Base-by-base conservation (phyloP, 2,329 filamentous ascomycete species). In the Pezicula neosporulosa region DNA sequence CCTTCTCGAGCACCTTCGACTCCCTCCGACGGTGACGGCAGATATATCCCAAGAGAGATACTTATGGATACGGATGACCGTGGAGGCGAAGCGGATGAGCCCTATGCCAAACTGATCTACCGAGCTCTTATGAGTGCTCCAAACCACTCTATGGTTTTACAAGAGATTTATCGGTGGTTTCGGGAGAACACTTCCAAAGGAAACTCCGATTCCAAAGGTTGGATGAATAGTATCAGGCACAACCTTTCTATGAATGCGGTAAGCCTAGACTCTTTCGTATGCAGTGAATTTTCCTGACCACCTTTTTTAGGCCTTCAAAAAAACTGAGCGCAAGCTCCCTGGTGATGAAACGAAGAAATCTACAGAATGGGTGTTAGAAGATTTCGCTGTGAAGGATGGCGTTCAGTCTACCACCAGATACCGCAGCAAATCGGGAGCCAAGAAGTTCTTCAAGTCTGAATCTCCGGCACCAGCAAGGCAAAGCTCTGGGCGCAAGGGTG, bases 221-320 rank as follows among this genome's bases (percentile, higher is more conserved):
- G 93, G 93, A 88, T 93, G 71, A 97, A 97, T 69, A 96, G 90
- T 66, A 95, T 97, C 58, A 83, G 93, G 2, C 93, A 97, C 68
- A 97, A 97, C 61, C 75, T 97, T 7, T 96, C 90, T 44, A 97
- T 97, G 92, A 97, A 97, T 62, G 79, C 80, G 54, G 93, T 97
- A 82, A 71, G 83, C 33, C 33, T 35, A 28, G 45, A 19, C 54
- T 71, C 68, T 68, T 66, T n/a, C 19, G 12, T 39, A 16, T 16
- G 37, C 15, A 13, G 27, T 5, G 19, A 16, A 27, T 21, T 44
- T 33, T 33, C 30, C 30, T 33, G 30, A 33, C 7, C 9, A 44
- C n/a, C 21, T 15, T 28, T 47, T 41, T 50, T 54, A 82, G 77
- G 78, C 80, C 9, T 80, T 85, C 65, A 74, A 77, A 57, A 80